Conservation (phyloP, 768 basidiomycete genomes). For the Russula sp. region DNA sequence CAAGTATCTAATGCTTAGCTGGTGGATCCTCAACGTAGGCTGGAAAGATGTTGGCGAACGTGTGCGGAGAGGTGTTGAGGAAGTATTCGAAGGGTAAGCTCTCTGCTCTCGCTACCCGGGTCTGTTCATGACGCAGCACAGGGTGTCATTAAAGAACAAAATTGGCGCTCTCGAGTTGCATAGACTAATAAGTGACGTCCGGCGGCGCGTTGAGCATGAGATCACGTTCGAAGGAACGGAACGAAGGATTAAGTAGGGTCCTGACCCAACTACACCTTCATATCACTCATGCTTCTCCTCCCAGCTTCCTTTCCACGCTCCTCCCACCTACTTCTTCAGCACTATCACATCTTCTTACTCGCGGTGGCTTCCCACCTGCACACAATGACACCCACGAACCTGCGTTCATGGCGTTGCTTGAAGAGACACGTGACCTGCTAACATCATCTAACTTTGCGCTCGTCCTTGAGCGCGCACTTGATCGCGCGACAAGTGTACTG, state of each 20-base stretch:
- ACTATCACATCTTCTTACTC: slow-evolving; percentile 62
- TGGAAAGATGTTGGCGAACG: slow-evolving; percentile 82
- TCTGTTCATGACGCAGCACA: slow-evolving; percentile 35
- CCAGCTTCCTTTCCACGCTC: slow-evolving; percentile 69
- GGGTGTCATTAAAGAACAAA: slow-evolving; percentile 80
- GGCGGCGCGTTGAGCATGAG: slow-evolving; percentile 73
- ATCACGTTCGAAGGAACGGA: slow-evolving; percentile 59
- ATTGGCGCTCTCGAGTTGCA: slow-evolving; percentile 68
- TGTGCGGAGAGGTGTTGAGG: slow-evolving; percentile 71
- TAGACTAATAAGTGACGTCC: slow-evolving; percentile 65
- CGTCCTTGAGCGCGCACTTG: slow-evolving; percentile 72
- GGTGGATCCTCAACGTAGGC: slow-evolving; percentile 91
- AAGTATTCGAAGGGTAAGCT: slow-evolving; percentile 78
- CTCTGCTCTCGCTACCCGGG: background rate
- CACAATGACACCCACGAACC: slow-evolving; percentile 41
- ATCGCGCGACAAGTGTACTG: slow-evolving; percentile 62
- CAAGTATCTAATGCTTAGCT: slow-evolving; percentile 80
- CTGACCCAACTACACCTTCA: slow-evolving; percentile 8
- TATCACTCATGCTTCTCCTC: slow-evolving; percentile 12
- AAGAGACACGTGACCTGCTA: slow-evolving; percentile 64
- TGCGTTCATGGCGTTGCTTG: slow-evolving; percentile 60
- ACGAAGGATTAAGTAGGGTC: slow-evolving; percentile 49
- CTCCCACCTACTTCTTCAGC: slow-evolving; percentile 72
- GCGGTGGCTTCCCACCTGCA: slow-evolving; percentile 52
- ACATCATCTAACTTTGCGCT: slow-evolving; percentile 64